Evolutionary conservation across 2,329 filamentous ascomycete genomes (phyloP).

Genomic region (Pezicula neosporulosa): DNA sequence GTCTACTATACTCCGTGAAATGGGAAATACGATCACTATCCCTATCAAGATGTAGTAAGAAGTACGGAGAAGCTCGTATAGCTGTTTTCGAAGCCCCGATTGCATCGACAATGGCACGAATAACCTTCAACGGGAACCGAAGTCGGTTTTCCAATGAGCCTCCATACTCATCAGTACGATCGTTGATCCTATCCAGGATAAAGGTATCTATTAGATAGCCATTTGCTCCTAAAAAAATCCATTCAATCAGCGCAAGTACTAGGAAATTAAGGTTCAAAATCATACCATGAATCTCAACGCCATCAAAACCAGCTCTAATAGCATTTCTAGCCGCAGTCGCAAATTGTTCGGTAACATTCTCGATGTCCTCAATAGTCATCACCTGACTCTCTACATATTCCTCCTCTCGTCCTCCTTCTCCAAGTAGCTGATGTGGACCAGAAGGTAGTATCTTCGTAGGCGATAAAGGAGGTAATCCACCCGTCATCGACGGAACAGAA

Average conservation of each 20-base stretch:
- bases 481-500: constrained; percentile 3
- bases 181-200: constrained; percentile 47
- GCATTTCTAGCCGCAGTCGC: constrained; percentile 15
- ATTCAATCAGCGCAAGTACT: not conserved
- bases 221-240: constrained; percentile 28
- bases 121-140: constrained; percentile 46
- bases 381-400: constrained; percentile 18
- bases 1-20: constrained; percentile 29
- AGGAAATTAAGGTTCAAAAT: too few relatives aligned
- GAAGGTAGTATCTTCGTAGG: constrained; percentile 20
- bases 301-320: constrained; percentile 43
- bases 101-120: constrained; percentile 31
- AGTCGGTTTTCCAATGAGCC: constrained; percentile 43
- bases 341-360: constrained; percentile 21
- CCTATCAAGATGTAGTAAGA: not conserved
- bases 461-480: constrained; percentile 13
- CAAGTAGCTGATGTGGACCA: constrained; percentile 24
- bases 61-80: constrained; percentile 27
- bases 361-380: constrained; percentile 27
- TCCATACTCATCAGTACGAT: constrained; percentile 46
- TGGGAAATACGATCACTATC: constrained; percentile 1
- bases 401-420: not conserved
- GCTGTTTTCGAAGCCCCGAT: constrained; percentile 47
- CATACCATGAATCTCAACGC: constrained; percentile 34
- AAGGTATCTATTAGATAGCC: constrained; percentile 53